Base-by-base conservation (phyloP, 495 filamentous ascomycete species). In the Neurospora discreta region DNA sequence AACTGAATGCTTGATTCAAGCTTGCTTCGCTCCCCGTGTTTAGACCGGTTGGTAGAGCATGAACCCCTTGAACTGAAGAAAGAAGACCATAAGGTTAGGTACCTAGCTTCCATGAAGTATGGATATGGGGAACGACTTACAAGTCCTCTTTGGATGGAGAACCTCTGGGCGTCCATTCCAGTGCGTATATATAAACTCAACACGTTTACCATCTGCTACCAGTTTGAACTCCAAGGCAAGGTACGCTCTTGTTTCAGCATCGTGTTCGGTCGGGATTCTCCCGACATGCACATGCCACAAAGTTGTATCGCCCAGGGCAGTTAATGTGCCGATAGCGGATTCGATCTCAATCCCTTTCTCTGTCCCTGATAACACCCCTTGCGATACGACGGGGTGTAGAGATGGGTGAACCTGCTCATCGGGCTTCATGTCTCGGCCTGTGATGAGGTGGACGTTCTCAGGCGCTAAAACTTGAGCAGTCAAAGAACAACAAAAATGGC, bases 371-470 rank as follows among this genome's bases (percentile, higher is more conserved):
- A 18, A 18, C 3, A 1, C 26, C 5, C 0, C 0, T 33, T 33
- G 1, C 23, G 52, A 33, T 15, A 33, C 26, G 0, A 33, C 52
- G 18, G 52, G 52, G 18, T 65, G 52, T 0, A 65, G 52, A 0
- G 7, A 65, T 65, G 52, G 13, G 30, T 18, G 33, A 60, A 18
- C 1, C 1, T 60, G 23, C 46, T 3, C 23, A 16, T 23, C 20
- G 46, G 3, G 2, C 11, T 60, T 3, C 52, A 0, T 6, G 2
- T 7, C 52, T 3, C 7, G 5, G 52, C 23, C 11, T 7, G 0
- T 30, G 1, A 30, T 0, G 6, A 60, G 5, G 23, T 1, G 4
- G 3, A 0, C 0, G 7, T 1, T 65, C 9, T 33, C 26, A 0
- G 52, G 18, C 52, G 5, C 0, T 5, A 65, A 33, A 65, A 1